Evolutionary conservation across 352 stramenopile species (phyloP), one percentile per base, ranked within the genome.

Genomic region (Phytophthora vignae): DNA sequence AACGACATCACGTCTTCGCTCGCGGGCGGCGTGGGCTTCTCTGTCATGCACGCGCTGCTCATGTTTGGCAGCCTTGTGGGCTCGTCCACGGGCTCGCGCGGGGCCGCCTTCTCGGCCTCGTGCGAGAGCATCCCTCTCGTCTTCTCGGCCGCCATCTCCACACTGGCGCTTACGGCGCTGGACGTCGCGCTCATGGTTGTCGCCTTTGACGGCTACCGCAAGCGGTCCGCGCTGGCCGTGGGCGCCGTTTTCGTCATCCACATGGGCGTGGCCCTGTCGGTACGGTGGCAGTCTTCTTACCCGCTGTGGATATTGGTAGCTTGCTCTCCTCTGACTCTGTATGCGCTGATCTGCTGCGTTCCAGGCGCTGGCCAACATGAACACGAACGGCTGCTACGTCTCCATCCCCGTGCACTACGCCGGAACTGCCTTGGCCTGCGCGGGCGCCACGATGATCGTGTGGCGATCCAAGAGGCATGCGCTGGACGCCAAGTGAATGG

Each of bases 1-100:
- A 95, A 96, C 66, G 90, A 96, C 67, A 67, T 94, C 60, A 96
- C 89, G 62, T 94, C 89, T 21, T 88, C 84, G 4, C 76, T 96
- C 60, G 89, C 89, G 14, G 86, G 83, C 29, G 89, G 89, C 50
- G 87, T 96, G 14, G 89, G 89, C 46, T 96, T 93, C 70, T 79
- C 85, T 15, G 38, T 95, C 62, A 96, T 96, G 89, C 89, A 94
- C 69, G 77, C 87, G 56, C 71, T 94, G 42, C 90, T 96, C 73
- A 91, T 96, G 82, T 96, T 93, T 58, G 90, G 90, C 64, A 94
- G 84, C 53, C 70, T 96, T 42, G 54, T 95, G 38, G 88, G 77
- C 12, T 87, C 86, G 1, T 93, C 82, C 48, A 93, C 88, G 3
- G 84, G 85, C 25, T 74, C 73, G 15, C 85, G 88, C 49, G 90